A percentile compares a stretch with the other conserved stretches of the same genome.
phyloP scores from a whole-genome alignment of 257 asterid species.

The Handroanthus guayacan region DNA sequence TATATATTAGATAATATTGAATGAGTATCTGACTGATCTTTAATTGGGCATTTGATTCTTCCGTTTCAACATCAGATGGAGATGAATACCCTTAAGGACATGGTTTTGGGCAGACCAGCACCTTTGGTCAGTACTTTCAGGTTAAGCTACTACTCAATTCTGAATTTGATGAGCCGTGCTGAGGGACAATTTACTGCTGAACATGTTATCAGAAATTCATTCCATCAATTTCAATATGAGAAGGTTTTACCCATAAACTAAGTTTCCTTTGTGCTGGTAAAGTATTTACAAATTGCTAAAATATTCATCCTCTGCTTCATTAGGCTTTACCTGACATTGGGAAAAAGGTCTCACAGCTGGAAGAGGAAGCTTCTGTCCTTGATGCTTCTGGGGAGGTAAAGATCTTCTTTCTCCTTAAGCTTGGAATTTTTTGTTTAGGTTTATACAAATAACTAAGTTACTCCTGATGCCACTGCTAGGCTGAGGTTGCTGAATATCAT shows the following conservation, averaged over 20 bases:
- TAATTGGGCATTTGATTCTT: conserved; percentile 7
- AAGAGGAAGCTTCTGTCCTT: conserved; percentile 90
- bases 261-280: conserved; percentile 20
- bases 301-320: conserved; percentile 42
- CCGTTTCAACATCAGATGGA: conserved; percentile 72
- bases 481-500: conserved; percentile 91
- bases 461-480: conserved; percentile 52
- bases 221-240: conserved; percentile 97
- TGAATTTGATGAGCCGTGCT: conserved; percentile 96
- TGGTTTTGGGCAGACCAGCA: conserved; percentile 98
- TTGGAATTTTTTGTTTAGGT: conserved; percentile 23
- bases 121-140: conserved; percentile 97
- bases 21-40: conserved; percentile 8
- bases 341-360: conserved; percentile 76
- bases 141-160: conserved; percentile 91
- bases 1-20: background rate
- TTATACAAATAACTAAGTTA: conserved; percentile 23
- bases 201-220: conserved; percentile 92
- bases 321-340: conserved; percentile 95
- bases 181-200: conserved; percentile 99
- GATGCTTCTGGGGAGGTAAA: conserved; percentile 94
- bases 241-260: conserved; percentile 61
- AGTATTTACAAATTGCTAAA: conserved; percentile 34
- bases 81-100: conserved; percentile 92
- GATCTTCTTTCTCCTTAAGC: conserved; percentile 30